Base-by-base conservation (phyloP, 352 stramenopile genomes). In the Pythium angustatum region DNA sequence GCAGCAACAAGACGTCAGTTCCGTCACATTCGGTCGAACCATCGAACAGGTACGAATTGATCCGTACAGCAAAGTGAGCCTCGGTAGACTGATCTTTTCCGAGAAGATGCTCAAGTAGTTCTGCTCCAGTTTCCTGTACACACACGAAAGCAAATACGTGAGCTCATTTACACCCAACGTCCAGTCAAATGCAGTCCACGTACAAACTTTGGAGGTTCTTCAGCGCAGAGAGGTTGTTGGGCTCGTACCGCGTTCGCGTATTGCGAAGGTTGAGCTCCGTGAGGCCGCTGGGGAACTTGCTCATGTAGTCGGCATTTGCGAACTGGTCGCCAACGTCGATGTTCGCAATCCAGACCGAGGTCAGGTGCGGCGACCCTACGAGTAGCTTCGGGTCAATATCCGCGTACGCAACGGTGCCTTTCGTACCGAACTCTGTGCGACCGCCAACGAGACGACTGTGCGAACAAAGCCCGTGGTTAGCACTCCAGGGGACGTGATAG, bases 291-390 rank as follows among this genome's bases (percentile, higher is more conserved):
- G 30, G 49, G 30, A 56, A 31, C 5, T 5, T 31, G 10, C 49
- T 44, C 7, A 56, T n/a, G 19, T 45, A 2, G 9, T 12, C 26
- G 9, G 30, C 49, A 0, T 30, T 44, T 1, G 49, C 5, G n/a
- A 56, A 21, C 31, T 56, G 49, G 12, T 45, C 49, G 19, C 30
- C 49, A 14, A 56, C 19, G n/a, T 56, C n/a, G 31, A 30, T 45
- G 22, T 56, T 56, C 3, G 2, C 28, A 12, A 56, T 56, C 49
- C 17, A 43, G n/a, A 56, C 6, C 10, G 49, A 44, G 30, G 2
- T 56, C 30, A 56, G 30, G 2, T 56, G 27, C 3, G 5, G 49
- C 4, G 49, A 56, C 30, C 44, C 19, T 7, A n/a, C 9, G 0
- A 56, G 49, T 31, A 56, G 30, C 4, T 31, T 30, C 14, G 49